Base-by-base conservation (phyloP, 177 flowering plant genomes). In the Vitis hybrid region DNA sequence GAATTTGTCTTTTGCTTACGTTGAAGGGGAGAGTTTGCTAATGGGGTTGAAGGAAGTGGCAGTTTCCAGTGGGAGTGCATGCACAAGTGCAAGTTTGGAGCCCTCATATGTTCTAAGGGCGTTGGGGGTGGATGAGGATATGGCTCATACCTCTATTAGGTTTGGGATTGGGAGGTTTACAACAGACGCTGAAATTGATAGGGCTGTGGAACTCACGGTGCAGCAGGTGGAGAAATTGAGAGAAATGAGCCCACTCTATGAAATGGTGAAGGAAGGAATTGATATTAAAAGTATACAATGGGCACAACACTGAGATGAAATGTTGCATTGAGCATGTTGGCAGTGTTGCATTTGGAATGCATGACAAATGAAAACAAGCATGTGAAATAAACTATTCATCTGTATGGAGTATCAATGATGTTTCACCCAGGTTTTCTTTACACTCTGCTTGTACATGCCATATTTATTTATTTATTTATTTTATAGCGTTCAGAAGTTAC, bases 11-110 rank as follows among this genome's bases (percentile, higher is more conserved):
- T 95, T 95, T 71, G 97, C 98, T 1, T 95, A 90, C 72, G 99
- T 95, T 11, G 99, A 95, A 70, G 98, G 99, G 60, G 99, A 95
- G 84, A 92, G 98, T 67, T 69, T 95, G 87, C 82, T 95, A 57
- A 94, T 95, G 99, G 97, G 99, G 67, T 75, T 95, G 89, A 95
- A 95, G 87, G 98, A 95, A 75, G 97, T 95, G 50, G 99, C 98
- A 0, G 99, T 95, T 11, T 94, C 98, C 1, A 94, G 99, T 80
- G 99, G 99, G 15, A 93, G 98, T 71, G 99, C 99, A 0, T 95
- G 99, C 67, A 94, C 97, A 0, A 94, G 99, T 62, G 99, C 98
- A 0, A 95, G 97, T 74, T 82, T 95, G 88, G 99, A 94, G 85
- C 98, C 99, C 0, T 94, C 98, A 0, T 95, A 92, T 77, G 99